phyloP scores from a whole-genome alignment of 2,329 filamentous ascomycete species.

The Ambrosiella cleistominuta region DNA sequence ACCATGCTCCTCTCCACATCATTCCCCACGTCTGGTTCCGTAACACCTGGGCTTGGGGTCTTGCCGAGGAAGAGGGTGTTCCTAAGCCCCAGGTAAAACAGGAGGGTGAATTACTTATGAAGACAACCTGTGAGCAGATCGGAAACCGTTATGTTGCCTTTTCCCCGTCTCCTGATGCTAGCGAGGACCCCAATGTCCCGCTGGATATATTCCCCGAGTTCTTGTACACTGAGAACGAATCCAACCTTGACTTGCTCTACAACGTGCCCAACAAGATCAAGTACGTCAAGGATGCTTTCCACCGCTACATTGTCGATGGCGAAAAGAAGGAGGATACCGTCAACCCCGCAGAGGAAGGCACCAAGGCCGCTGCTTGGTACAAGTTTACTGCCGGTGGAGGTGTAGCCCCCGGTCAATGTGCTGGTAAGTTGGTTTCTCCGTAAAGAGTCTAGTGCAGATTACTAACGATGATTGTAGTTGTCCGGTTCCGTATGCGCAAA shows the following conservation, averaged over 20 bases:
- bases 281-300: conserved; percentile 92
- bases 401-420: conserved; percentile 77
- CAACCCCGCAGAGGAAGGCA: conserved; percentile 65
- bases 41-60: conserved; percentile 93
- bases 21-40: conserved; percentile 92
- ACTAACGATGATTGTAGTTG: conserved; percentile 34
- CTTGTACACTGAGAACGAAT: conserved; percentile 92
- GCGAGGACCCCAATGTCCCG: conserved; percentile 33
- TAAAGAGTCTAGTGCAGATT: neutral
- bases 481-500: conserved; percentile 74
- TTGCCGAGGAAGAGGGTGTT: conserved; percentile 57
- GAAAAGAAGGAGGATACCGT: conserved; percentile 50
- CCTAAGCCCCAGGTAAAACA: conserved; percentile 66
- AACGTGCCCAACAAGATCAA: conserved; percentile 58
- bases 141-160: conserved; percentile 71
- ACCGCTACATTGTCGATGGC: conserved; percentile 66
- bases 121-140: conserved; percentile 39
- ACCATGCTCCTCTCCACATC: conserved; percentile 81
- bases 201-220: conserved; percentile 72
- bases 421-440: conserved; percentile 42
- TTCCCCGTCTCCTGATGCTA: conserved; percentile 77
- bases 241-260: conserved; percentile 66
- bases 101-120: conserved; percentile 28
- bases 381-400: conserved; percentile 79
- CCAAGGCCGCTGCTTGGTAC: conserved; percentile 84